These are phyloP conservation scores for Entonaema liquescens DNA, from an alignment of 495 filamentous ascomycete species.

Conservation along the genomic window DNA sequence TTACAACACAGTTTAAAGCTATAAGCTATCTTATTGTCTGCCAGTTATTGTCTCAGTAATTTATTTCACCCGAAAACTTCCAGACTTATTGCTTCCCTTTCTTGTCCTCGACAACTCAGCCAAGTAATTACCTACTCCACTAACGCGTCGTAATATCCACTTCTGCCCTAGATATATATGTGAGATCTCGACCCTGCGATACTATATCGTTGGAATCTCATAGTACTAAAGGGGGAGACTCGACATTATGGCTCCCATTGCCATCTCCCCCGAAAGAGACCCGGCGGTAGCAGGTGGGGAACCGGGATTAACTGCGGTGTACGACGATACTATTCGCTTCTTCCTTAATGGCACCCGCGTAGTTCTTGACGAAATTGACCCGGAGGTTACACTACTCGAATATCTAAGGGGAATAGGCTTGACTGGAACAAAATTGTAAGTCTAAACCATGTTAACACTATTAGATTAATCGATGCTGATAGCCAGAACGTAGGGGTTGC, in stretches of 20 bases:
- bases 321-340: conserved; percentile 72
- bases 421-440: conserved; percentile 72
- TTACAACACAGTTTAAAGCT: neutral
- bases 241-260: conserved; percentile 57
- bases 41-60: neutral
- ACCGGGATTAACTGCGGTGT: conserved; percentile 49
- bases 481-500: conserved; percentile 69
- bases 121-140: neutral
- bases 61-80: neutral
- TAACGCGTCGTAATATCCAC: neutral
- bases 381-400: conserved; percentile 91
- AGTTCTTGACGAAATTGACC: conserved; percentile 80
- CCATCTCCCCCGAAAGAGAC: conserved; percentile 52
- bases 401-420: conserved; percentile 90
- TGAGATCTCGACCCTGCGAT: conserved; percentile 8
- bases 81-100: conserved; percentile 2
- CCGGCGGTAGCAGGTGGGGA: conserved; percentile 32
- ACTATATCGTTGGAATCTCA: neutral
- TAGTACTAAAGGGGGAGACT: neutral
- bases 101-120: neutral
- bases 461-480: conserved; percentile 37
- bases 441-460: conserved; percentile 17
- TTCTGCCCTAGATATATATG: conserved; percentile 4
- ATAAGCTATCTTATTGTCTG: neutral
- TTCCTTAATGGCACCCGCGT: conserved; percentile 97